Percentiles rank a stretch among this genome's conserved stretches.
These are phyloP conservation scores for Trifolium dubium DNA, from an alignment of 306 rosid genomes.

Conservation along the genomic window DNA sequence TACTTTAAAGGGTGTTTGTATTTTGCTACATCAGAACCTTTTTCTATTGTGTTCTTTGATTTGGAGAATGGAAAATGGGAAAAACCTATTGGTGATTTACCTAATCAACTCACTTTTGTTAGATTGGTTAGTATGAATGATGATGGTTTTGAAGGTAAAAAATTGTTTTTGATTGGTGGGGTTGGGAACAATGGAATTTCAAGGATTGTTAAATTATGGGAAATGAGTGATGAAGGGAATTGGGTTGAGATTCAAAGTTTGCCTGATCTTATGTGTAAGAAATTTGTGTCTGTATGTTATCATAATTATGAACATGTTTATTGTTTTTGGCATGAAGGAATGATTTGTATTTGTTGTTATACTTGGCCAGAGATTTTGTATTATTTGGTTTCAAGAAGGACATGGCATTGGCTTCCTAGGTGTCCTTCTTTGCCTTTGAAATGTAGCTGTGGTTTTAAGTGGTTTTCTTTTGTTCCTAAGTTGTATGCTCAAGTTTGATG, in stretches of 20 bases:
- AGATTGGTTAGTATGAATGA: slow-evolving; percentile 56
- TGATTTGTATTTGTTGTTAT: slow-evolving; percentile 85
- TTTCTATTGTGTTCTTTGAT: slow-evolving; percentile 64
- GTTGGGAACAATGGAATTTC: slow-evolving; percentile 82
- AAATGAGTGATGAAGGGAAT: slow-evolving; percentile 47
- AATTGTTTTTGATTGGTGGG: slow-evolving; percentile 76
- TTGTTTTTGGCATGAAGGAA: slow-evolving; percentile 91
- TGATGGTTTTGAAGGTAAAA: slow-evolving; percentile 39
- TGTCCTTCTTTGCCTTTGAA: slow-evolving; percentile 76
- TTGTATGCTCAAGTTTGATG: slow-evolving; percentile 55
- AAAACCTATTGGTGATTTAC: slow-evolving; percentile 46
- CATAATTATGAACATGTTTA: slow-evolving; percentile 91
- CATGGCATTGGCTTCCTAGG: slow-evolving; percentile 96
- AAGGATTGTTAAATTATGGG: slow-evolving; percentile 77
- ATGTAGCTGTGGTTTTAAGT: slow-evolving; percentile 86
- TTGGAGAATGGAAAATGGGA: slow-evolving; percentile 69
- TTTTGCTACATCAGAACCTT: slow-evolving; percentile 73
- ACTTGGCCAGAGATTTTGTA: slow-evolving; percentile 96
- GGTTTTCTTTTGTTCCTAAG: slow-evolving; percentile 86
- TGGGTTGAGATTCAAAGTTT: slow-evolving; percentile 71
- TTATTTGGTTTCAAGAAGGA: slow-evolving; percentile 63
- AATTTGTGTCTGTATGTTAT: slow-evolving; percentile 80
- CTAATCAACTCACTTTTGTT: slow-evolving; percentile 60
- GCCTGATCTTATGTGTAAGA: slow-evolving; percentile 79
- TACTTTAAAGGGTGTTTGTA: slow-evolving; percentile 55